Base-by-base conservation (phyloP, 2,329 filamentous ascomycete genomes). In the Endoconidiophora polonica region DNA sequence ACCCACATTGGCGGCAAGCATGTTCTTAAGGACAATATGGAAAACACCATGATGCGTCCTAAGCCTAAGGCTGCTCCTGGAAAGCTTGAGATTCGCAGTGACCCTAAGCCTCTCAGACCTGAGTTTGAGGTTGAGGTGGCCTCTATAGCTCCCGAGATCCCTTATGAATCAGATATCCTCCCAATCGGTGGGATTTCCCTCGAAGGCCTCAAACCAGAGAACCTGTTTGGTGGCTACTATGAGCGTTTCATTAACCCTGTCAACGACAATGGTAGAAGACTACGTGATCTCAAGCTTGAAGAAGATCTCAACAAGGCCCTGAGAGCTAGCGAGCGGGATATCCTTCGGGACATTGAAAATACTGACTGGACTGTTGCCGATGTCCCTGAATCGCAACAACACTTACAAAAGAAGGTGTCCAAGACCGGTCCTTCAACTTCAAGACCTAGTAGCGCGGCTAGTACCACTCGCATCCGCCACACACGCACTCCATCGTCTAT, bases 101-200 rank as follows among this genome's bases (percentile, higher is more conserved):
- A 52, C 12, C 44, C 39, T 67, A 73, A 23, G 44, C 49, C 72
- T 16, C 44, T 26, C 23, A 41, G n/a, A n/a, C 39, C 39, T 10
- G 77, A 84, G 42, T 78, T 80, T 23, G 88, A 95, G 49, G 77
- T 90, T 54, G 91, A 96, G 68, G 94, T 94, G 62, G 87, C 86
- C 61, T 86, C 90, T 4, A 80, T 71, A 54, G 74, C 79, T 1
- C 73, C 73, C 56, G 72, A 77, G n/a, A 66, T 77, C 9, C 74
- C 76, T 0, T 84, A 85, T 58, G 71, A 81, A 57, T 83, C 81
- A 18, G 81, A 86, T 49, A 72, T 83, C 52, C 77, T 83, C 54
- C 77, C 79, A 3, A 65, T 70, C 43, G 70, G 68, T 1, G 69
- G 67, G 43, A 62, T 80, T 37, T 77, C 70, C 1, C 74, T 79